Conservation (phyloP, 2,329 filamentous ascomycete genomes). For the Colletotrichum lupini region DNA sequence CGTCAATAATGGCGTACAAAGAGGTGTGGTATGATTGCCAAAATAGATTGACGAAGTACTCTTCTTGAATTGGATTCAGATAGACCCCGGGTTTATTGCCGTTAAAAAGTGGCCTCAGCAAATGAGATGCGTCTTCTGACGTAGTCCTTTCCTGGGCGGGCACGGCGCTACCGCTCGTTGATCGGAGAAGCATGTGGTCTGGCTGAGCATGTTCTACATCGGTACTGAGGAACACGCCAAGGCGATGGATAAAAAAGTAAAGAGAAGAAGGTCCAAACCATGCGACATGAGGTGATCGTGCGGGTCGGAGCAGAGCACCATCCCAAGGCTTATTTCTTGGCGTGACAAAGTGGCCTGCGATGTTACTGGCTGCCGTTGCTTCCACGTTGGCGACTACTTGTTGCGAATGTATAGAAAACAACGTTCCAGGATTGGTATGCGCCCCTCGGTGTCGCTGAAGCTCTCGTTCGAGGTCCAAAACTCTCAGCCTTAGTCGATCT, state of each 20-base stretch:
- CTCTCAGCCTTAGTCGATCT: conserved; percentile 46
- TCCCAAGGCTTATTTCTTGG: conserved; percentile 45
- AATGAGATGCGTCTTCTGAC: conserved; percentile 6
- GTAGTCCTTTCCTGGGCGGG: neutral
- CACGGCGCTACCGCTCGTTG: neutral
- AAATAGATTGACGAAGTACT: conserved; percentile 58
- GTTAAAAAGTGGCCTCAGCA: conserved; percentile 36
- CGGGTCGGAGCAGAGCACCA: conserved; percentile 48
- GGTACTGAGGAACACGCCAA: conserved; percentile 49
- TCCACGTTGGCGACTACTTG: conserved; percentile 12
- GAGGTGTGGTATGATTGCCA: conserved; percentile 57
- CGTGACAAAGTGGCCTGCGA: neutral
- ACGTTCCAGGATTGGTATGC: neutral
- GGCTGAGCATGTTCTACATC: conserved; percentile 45
- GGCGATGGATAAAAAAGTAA: conserved; percentile 54
- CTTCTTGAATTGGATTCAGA: conserved; percentile 54
- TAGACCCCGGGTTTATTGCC: conserved; percentile 27
- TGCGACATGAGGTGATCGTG: conserved; percentile 46
- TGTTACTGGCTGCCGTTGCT: conserved; percentile 3
- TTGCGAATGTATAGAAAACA: neutral
- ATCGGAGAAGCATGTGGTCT: conserved; percentile 37
- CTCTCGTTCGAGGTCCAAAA: conserved; percentile 44
- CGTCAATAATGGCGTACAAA: conserved; percentile 54
- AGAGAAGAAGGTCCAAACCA: conserved; percentile 56
- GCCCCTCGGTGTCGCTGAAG: conserved; percentile 34